Evolutionary conservation across 176 grass and related monocot species (phyloP).

Genomic region (Dendrocalamus sinicus): DNA sequence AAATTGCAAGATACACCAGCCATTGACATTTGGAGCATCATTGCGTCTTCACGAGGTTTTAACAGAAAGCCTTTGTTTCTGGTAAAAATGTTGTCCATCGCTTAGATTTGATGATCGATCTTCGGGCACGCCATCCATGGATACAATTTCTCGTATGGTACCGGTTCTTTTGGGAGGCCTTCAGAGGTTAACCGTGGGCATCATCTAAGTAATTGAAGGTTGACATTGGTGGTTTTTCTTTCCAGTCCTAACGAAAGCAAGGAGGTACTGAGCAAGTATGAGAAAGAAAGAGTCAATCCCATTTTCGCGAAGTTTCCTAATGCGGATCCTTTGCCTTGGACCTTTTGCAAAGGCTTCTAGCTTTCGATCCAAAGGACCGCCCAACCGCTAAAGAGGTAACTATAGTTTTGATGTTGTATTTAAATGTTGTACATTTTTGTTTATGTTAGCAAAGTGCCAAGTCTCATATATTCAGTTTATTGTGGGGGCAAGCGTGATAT

Average conservation of each 20-base stretch:
- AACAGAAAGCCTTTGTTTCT: slow-evolving; percentile 93
- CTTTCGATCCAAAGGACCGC: slow-evolving; percentile 95
- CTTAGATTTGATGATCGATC: slow-evolving; percentile 97
- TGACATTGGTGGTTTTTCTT: slow-evolving; percentile 29
- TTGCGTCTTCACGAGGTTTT: slow-evolving; percentile 98
- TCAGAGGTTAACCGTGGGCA: slow-evolving; percentile 20
- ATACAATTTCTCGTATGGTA: slow-evolving; percentile 91
- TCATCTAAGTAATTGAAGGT: slow-evolving; percentile 14
- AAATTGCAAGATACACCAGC: slow-evolving; percentile 96
- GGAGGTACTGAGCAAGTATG: slow-evolving; percentile 93
- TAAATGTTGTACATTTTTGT: background rate
- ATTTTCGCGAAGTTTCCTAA: slow-evolving; percentile 91
- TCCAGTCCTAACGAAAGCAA: slow-evolving; percentile 94
- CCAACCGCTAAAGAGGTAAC: slow-evolving; percentile 89
- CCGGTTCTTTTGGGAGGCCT: background rate
- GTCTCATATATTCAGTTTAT: background rate
- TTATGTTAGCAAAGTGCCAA: background rate
- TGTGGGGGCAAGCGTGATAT: slow-evolving; percentile 26
- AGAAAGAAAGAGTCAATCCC: slow-evolving; percentile 84
- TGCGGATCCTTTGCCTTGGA: slow-evolving; percentile 84
- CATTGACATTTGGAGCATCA: slow-evolving; percentile 99
- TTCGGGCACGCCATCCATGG: slow-evolving; percentile 87
- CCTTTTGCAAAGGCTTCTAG: slow-evolving; percentile 87
- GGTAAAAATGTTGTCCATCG: slow-evolving; percentile 99
- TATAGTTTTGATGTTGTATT: background rate